Evolutionary conservation across 768 basidiomycete genomes (phyloP), one percentile per base, ranked within the genome.

Genomic region (Atractiella rhizophila): DNA sequence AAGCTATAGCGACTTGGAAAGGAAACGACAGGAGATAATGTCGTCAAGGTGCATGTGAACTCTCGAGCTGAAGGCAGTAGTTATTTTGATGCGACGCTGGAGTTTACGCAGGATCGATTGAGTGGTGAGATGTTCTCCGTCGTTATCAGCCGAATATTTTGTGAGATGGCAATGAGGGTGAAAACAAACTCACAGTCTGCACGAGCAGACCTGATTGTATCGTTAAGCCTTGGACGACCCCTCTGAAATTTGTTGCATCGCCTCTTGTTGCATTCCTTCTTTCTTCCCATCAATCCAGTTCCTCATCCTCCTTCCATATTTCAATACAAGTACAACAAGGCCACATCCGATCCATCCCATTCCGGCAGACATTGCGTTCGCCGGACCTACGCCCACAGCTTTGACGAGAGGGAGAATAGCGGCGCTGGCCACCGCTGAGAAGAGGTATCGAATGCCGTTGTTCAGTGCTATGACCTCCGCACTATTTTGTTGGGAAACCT

Each of bases 381-480:
- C 57, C 48, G 47, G 51, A 13, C 60, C 60, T 38, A 59, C 57
- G 23, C 58, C 59, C 24, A 62, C 57, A 0, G 51, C 47, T 18
- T 59, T 45, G 34, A 58, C 50, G 30, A 60, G 42, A 0, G 61
- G 61, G 4, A 62, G 46, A 18, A 59, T 54, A 27, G 53, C 54
- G 13, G 61, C 60, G 1, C 57, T 55, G 6, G 60, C 57, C 0
- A 46, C 57, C 2, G 60, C 60, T 1, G 57, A 40, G 36, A 57
- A 50, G 4, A 54, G 27, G 39, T 60, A 62, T 4, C 60, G 56
- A 4, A 59, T 35, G 30, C 40, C 31, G 39, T 54, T 62, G 47
- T 60, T 60, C 5, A 56, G 51, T 5, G 60, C 60, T 25, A 60
- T 60, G 7, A 42, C 48, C 19, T 51, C 50, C 4, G 45, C 33